Percentiles rank a stretch among this genome's conserved stretches.
Evolutionary conservation across 345 rosid species (phyloP).

Genomic region (Moringa oleifera): DNA sequence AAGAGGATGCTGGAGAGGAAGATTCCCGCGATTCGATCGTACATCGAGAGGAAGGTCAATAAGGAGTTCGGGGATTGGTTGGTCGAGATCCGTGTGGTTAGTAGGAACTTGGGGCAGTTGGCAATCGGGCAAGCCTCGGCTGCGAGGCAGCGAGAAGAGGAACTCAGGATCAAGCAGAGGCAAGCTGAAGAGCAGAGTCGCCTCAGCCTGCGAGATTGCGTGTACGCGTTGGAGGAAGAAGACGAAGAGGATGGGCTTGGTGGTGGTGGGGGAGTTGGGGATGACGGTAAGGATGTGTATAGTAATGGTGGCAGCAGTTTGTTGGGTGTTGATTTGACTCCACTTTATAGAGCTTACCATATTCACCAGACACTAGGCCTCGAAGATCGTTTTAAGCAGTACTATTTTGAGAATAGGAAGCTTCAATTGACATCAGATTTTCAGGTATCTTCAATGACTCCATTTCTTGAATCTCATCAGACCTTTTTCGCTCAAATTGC

Average conservation of each 20-base stretch:
- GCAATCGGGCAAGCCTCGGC: constrained; percentile 97
- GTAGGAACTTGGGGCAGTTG: constrained; percentile 86
- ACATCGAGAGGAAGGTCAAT: constrained; percentile 78
- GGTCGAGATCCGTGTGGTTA: constrained; percentile 90
- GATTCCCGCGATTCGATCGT: constrained; percentile 73
- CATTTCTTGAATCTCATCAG: constrained; percentile 95
- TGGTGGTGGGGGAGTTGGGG: constrained; percentile 25
- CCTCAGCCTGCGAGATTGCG: constrained; percentile 81
- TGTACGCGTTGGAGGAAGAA: constrained; percentile 81
- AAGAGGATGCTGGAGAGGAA: constrained; percentile 80
- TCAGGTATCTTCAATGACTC: constrained; percentile 97
- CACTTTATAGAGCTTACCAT: constrained; percentile 85
- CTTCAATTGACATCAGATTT: constrained; percentile 93
- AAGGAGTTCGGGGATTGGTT: constrained; percentile 95
- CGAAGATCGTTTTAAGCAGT: constrained; percentile 80
- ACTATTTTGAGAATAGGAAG: constrained; percentile 85
- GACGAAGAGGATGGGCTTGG: constrained; percentile 53
- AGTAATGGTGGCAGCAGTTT: constrained; percentile 45
- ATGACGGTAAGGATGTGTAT: constrained; percentile 41
- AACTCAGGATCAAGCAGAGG: constrained; percentile 87
- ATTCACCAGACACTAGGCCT: constrained; percentile 82
- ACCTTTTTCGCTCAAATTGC: constrained; percentile 96
- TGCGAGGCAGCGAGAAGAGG: constrained; percentile 91
- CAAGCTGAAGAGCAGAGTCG: constrained; percentile 97
- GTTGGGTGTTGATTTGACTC: constrained; percentile 73